phyloP scores from a whole-genome alignment of 1,284 basidiomycete genomes.

The Hemileccinum hortonii region DNA sequence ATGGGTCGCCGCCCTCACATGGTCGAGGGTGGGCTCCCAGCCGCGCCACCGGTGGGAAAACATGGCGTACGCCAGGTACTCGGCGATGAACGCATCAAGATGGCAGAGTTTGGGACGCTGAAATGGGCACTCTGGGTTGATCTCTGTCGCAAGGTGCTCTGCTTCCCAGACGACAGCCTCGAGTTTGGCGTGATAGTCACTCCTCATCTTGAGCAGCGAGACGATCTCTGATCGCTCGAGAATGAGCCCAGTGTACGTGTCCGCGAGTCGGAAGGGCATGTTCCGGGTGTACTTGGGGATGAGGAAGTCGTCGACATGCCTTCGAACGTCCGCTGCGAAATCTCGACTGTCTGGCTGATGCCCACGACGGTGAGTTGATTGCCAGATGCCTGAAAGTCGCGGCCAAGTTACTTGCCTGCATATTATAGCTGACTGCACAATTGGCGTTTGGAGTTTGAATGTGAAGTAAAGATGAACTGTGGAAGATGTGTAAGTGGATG shows the following conservation, averaged over 20 bases:
- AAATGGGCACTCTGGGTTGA: constrained; percentile 2
- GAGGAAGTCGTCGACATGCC: constrained; percentile 13
- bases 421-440: neutral
- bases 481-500: too few relatives aligned
- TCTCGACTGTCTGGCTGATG: neutral
- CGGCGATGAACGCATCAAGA: constrained; percentile 17
- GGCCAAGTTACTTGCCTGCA: constrained; percentile 1
- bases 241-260: constrained; percentile 27
- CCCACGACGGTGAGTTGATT: neutral
- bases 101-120: constrained; percentile 2
- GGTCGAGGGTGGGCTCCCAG: constrained; percentile 14
- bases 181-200: constrained; percentile 14
- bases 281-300: constrained; percentile 19
- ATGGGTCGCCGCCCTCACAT: constrained; percentile 8
- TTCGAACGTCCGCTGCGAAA: constrained; percentile 11
- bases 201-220: constrained; percentile 13
- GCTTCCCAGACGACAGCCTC: constrained; percentile 12
- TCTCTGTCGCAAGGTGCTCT: neutral
- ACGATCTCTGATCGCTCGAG: constrained; percentile 16
- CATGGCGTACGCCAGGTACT: constrained; percentile 24
- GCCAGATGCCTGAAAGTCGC: neutral
- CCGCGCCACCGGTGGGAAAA: constrained; percentile 25
- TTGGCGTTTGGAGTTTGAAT: too few relatives aligned
- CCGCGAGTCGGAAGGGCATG: constrained; percentile 25
- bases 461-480: too few relatives aligned